Conservation (phyloP, 2,329 filamentous ascomycete genomes). For the Pyrenophora seminiperda region DNA sequence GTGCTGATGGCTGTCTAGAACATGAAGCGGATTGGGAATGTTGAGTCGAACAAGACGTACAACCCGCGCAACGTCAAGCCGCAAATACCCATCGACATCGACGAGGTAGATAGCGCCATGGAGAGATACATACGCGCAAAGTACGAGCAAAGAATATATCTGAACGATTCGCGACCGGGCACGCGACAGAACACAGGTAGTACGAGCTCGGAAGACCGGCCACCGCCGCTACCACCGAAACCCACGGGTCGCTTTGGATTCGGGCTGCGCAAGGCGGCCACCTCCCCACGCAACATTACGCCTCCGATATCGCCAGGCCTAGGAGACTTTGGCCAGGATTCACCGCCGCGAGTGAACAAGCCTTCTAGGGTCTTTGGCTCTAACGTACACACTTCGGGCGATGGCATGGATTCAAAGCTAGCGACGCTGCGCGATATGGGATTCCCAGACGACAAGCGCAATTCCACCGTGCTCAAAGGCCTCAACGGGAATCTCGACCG, state of each 20-base stretch:
- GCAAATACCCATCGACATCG: conserved; percentile 83
- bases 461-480: conserved; percentile 79
- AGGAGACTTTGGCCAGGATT: conserved; percentile 42
- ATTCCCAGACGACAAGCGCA: conserved; percentile 81
- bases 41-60: conserved; percentile 82
- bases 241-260: conserved; percentile 66
- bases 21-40: conserved; percentile 92
- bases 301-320: conserved; percentile 43
- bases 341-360: conserved; percentile 61
- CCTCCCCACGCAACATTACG: conserved; percentile 66
- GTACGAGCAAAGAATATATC: conserved; percentile 72
- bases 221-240: conserved; percentile 65
- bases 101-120: conserved; percentile 93
- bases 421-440: conserved; percentile 85
- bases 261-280: conserved; percentile 71
- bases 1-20: conserved; percentile 61
- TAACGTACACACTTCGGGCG: conserved; percentile 59
- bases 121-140: conserved; percentile 95
- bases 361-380: conserved; percentile 70
- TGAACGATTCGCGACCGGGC: conserved; percentile 44
- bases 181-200: conserved; percentile 63
- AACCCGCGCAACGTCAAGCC: conserved; percentile 85
- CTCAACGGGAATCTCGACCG: conserved; percentile 84
- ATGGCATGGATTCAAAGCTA: conserved; percentile 77
- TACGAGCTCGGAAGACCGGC: conserved; percentile 61